Base-by-base conservation (phyloP, 2,329 filamentous ascomycete species). In the Calonectria crousiana region DNA sequence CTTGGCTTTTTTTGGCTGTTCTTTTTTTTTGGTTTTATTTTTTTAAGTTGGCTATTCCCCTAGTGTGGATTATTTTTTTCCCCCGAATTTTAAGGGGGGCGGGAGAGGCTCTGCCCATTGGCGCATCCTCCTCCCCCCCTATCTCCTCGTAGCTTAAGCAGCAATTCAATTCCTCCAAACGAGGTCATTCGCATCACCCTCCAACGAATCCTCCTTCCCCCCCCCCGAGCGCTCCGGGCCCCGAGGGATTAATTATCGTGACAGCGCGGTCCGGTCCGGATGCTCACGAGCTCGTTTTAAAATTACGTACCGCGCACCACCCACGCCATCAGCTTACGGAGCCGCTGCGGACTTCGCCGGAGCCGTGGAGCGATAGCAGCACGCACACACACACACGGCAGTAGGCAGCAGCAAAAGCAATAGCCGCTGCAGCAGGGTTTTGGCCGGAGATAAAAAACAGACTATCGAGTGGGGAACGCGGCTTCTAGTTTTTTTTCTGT, bases 241-340 rank as follows among this genome's bases (percentile, higher is more conserved):
- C 67, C 53, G 67, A 62, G 67, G 41, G 67, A 62, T 64, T 62
- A 52, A 52, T 62, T 52, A 34, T 30, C 41, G 20, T 23, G n/a
- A 32, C 30, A 23, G 44, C 44, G 44, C 44, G 41, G 18, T 53
- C 23, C n/a, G n/a, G 23, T 8, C 52, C 52, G 28, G 52, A 56
- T 36, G n/a, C 53, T 23, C 28, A 58, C 53, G 32, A 58, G 38
- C 20, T 62, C 20, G 26, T 62, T 62, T 47, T 47, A 47, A 47
- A 62, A 38, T 58, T 67, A 38, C 65, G 47, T 52, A 53, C 65
- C 26, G 56, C 38, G 13, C 16, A 32, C 16, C n/a, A 41, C 20
- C 41, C 67, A 53, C 67, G 58, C 44, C 67, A 41, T 62, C 56
- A 62, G 56, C 56, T 62, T 62, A 62, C 56, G 56, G 56, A 62